Conservation (phyloP, 306 rosid genomes). For the Ammopiptanthus mongolicus region DNA sequence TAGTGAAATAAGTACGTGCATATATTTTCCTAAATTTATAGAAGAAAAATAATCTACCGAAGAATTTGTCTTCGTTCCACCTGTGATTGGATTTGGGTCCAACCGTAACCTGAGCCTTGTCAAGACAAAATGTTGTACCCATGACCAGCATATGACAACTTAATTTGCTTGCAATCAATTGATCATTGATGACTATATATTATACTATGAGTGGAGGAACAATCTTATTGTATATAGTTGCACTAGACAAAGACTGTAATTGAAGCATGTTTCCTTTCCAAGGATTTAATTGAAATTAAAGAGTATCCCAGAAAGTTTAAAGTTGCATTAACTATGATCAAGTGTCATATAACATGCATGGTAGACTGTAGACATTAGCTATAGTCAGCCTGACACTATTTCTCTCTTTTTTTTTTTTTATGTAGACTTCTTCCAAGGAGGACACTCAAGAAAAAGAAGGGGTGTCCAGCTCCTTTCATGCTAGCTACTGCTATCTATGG, state of each 20-base stretch:
- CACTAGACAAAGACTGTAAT: constrained; percentile 1
- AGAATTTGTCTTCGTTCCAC: too few species aligned
- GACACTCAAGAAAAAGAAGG: constrained; percentile 43
- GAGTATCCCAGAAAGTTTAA: neutral
- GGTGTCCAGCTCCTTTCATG: constrained; percentile 32
- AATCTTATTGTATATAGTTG: neutral
- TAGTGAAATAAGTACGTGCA: neutral
- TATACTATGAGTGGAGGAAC: constrained; percentile 14
- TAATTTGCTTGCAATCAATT: neutral
- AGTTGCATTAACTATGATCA: constrained; percentile 15
- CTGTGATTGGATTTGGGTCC: too few species aligned
- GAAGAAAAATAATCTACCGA: too few species aligned
- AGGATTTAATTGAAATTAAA: constrained; percentile 5
- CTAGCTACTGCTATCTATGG: neutral
- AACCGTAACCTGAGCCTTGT: too few species aligned
- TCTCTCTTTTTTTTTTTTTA: neutral
- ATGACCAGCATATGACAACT: neutral
- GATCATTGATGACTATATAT: constrained; percentile 1
- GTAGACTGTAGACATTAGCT: neutral
- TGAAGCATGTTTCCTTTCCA: constrained; percentile 17
- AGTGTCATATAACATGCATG: neutral
- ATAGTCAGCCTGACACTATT: neutral
- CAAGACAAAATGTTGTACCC: too few species aligned
- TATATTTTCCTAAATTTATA: too few species aligned
- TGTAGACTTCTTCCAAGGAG: constrained; percentile 23